These are phyloP conservation scores for Penicillium riverlandense DNA, from an alignment of 495 filamentous ascomycete genomes.

Conservation along the genomic window DNA sequence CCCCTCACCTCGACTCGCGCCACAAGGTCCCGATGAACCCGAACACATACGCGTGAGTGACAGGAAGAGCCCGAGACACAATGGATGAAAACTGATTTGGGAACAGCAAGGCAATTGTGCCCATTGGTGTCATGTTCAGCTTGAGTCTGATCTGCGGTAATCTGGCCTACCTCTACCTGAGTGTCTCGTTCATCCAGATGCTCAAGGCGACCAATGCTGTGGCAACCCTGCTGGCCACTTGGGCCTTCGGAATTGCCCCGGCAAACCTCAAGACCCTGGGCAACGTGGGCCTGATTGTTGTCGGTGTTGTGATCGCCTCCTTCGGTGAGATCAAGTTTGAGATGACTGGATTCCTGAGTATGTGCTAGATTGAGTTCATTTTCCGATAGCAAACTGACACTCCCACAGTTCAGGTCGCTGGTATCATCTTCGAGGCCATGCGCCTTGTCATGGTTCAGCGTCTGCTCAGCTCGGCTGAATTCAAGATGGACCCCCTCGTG, in stretches of 20 bases:
- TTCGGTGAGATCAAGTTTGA: conserved; percentile 86
- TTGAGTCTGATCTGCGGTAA: conserved; percentile 88
- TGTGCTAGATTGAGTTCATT: neutral
- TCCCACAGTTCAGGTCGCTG: conserved; percentile 52
- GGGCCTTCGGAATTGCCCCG: conserved; percentile 64
- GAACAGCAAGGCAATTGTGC: conserved; percentile 63
- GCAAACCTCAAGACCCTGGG: conserved; percentile 65
- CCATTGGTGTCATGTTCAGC: conserved; percentile 84
- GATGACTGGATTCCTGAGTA: conserved; percentile 65
- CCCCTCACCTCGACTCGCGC: conserved; percentile 71
- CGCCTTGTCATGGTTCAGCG: conserved; percentile 83
- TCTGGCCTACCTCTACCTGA: conserved; percentile 80
- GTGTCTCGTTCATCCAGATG: conserved; percentile 92
- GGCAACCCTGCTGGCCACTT: conserved; percentile 71
- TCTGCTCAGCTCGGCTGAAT: conserved; percentile 75
- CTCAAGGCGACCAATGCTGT: conserved; percentile 89
- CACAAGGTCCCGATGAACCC: conserved; percentile 85
- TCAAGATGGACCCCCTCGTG: conserved; percentile 92
- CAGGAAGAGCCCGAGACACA: neutral
- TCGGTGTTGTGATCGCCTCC: conserved; percentile 79
- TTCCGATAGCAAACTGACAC: neutral
- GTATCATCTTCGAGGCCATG: conserved; percentile 78
- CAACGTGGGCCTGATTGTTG: conserved; percentile 78
- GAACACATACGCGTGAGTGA: conserved; percentile 59
- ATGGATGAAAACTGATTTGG: neutral